Base-by-base conservation (phyloP, 148 eudicot species). In the Silene latifolia region DNA sequence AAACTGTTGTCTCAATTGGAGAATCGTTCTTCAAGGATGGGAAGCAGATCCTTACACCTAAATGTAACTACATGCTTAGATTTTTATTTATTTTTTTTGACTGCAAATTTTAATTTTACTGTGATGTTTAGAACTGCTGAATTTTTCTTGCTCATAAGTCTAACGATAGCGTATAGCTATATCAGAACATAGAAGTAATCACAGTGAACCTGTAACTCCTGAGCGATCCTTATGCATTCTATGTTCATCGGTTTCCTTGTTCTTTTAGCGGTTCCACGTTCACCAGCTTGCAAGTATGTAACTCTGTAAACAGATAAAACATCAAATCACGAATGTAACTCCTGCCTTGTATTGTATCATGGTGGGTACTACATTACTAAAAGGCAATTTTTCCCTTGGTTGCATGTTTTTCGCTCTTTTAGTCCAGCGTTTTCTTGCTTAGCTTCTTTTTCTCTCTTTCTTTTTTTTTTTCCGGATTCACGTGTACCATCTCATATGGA, bases 11-110 rank as follows among this genome's bases (percentile, higher is more conserved):
- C 68, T 79, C 90, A 53, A 80, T 91, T 18, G 80, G 89, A 67
- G 90, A 89, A 23, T 81, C 81, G 75, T 68, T 72, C 13, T 21
- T 18, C 74, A 88, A 84, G 59, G 82, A 87, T 76, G 93, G 91
- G 57, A 84, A 85, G 75, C 80, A 42, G 73, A 54, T 80, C 69
- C 82, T 83, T 79, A 70, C 80, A n/a, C 74, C 73, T 65, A 83
- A 80, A 82, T 83, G 91, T 83, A 77, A 81, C 42, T 69, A 47
- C 76, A 21, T 69, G 18, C 27, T 32, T 72, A 3, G 15, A 76
- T 79, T 27, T 24, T n/a, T n/a, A n/a, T 78, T 19, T 4, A 27
- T 29, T 54, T 75, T 18, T 39, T 62, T 35, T 69, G 53, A 39
- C 63, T 51, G 63, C 59, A 23, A 67, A 67, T 60, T 29, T 60